Evolutionary conservation across 2,329 filamentous ascomycete genomes (phyloP).

Genomic region (Pezicula radicicola): DNA sequence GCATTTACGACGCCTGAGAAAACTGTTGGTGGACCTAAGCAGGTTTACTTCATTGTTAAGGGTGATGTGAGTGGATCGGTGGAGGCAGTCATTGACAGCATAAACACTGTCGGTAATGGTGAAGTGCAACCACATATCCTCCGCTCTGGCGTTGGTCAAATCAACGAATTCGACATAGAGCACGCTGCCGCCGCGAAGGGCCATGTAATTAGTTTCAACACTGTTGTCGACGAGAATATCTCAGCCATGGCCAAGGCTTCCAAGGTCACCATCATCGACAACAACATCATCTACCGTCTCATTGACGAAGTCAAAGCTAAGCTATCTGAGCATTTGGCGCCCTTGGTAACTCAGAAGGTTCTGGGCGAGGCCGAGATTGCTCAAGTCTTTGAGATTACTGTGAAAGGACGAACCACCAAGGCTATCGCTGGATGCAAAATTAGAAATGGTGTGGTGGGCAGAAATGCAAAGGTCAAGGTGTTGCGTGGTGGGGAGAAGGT

Average conservation of each 20-base stretch:
- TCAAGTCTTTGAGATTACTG: slow-evolving; percentile 79
- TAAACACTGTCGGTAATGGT: slow-evolving; percentile 77
- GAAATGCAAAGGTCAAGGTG: slow-evolving; percentile 65
- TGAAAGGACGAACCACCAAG: slow-evolving; percentile 67
- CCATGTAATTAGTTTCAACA: slow-evolving; percentile 85
- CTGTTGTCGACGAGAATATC: slow-evolving; percentile 63
- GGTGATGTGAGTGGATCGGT: slow-evolving; percentile 92
- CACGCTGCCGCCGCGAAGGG: slow-evolving; percentile 76
- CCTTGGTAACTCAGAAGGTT: slow-evolving; percentile 65
- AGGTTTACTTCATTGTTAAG: slow-evolving; percentile 82
- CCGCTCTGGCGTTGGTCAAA: slow-evolving; percentile 70
- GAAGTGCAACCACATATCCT: slow-evolving; percentile 79
- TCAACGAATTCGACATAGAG: slow-evolving; percentile 85
- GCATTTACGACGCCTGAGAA: slow-evolving; percentile 20
- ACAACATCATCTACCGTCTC: slow-evolving; percentile 82
- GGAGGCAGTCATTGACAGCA: slow-evolving; percentile 78
- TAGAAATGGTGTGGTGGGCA: slow-evolving; percentile 71
- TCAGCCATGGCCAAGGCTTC: slow-evolving; percentile 64
- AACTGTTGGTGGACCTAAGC: slow-evolving; percentile 40
- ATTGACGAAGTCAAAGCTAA: slow-evolving; percentile 68
- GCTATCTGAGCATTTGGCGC: slow-evolving; percentile 67
- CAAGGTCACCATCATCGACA: slow-evolving; percentile 76
- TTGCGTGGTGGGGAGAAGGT: slow-evolving; percentile 67
- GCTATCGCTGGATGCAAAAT: slow-evolving; percentile 87
- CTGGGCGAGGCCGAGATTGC: slow-evolving; percentile 84